Conservation (phyloP, 805 yeast genomes). For the Candida adriatica region DNA sequence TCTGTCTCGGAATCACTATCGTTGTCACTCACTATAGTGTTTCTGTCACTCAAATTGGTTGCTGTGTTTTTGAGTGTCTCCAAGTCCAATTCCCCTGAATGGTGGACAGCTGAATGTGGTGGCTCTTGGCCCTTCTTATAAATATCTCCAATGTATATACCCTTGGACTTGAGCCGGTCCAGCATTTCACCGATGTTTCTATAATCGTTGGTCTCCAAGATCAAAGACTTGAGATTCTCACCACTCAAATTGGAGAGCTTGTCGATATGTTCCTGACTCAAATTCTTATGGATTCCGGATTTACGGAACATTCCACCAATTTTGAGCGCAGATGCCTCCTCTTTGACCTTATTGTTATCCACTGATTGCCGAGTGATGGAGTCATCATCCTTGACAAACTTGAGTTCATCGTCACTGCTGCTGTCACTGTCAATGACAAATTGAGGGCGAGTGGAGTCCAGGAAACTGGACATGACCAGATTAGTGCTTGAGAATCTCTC, state of each 20-base stretch:
- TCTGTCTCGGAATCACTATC: background rate
- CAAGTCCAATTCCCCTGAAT: slow-evolving; percentile 7
- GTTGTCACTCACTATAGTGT: slow-evolving; percentile 2
- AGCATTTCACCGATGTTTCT: slow-evolving; percentile 32
- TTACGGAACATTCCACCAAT: slow-evolving; percentile 12
- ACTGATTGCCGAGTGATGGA: slow-evolving; percentile 1
- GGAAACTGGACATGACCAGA: slow-evolving; percentile 19
- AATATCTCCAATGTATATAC: slow-evolving; percentile 31
- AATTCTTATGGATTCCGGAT: slow-evolving; percentile 10
- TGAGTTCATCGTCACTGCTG: slow-evolving; percentile 19
- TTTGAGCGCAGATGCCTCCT: slow-evolving; percentile 21
- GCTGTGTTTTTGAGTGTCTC: slow-evolving; percentile 18
- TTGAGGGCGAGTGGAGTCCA: slow-evolving; percentile 16
- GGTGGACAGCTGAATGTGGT: background rate
- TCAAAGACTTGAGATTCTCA: slow-evolving; percentile 30
- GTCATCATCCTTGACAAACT: slow-evolving; percentile 5
- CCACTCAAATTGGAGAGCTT: slow-evolving; percentile 24
- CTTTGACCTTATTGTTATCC: slow-evolving; percentile 17
- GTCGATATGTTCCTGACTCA: slow-evolving; percentile 22
- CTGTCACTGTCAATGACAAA: slow-evolving; percentile 25
- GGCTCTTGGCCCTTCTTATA: slow-evolving; percentile 19
- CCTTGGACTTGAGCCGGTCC: slow-evolving; percentile 32
- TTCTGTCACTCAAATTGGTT: slow-evolving; percentile 7
- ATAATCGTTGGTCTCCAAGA: slow-evolving; percentile 31
- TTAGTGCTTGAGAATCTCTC: slow-evolving; percentile 15